Evolutionary conservation across 257 asterid species (phyloP).

Genomic region (Paraleonurus japonicus): DNA sequence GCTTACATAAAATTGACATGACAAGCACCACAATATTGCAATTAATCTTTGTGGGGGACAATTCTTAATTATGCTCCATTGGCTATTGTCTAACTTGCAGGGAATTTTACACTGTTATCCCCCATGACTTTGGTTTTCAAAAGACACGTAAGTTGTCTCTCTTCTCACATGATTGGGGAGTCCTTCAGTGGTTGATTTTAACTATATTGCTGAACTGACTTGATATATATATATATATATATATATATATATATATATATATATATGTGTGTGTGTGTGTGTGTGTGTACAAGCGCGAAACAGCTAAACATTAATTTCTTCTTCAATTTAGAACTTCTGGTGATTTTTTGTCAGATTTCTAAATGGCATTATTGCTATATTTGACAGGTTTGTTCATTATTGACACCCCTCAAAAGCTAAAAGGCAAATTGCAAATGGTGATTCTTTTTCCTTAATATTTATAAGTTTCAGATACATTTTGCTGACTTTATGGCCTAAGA

Average conservation of each 20-base stretch:
- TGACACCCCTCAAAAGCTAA: slow-evolving; percentile 88
- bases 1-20: neutral
- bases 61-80: slow-evolving; percentile 14
- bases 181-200: neutral
- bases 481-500: neutral
- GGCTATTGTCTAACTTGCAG: slow-evolving; percentile 45
- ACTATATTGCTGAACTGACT: neutral
- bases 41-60: neutral
- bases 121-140: slow-evolving; percentile 88
- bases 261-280: neutral
- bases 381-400: slow-evolving; percentile 78
- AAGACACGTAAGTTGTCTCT: slow-evolving; percentile 67
- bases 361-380: slow-evolving; percentile 18
- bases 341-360: slow-evolving; percentile 15
- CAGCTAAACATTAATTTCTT: neutral
- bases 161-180: slow-evolving; percentile 20
- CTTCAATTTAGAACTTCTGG: slow-evolving; percentile 6
- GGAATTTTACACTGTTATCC: slow-evolving; percentile 89
- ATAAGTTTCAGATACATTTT: slow-evolving; percentile 2
- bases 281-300: neutral
- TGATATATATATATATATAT: neutral
- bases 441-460: slow-evolving; percentile 26
- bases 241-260: too few relatives aligned
- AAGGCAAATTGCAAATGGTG: slow-evolving; percentile 88
- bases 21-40: neutral